A percentile compares a stretch with the other conserved stretches of the same genome.
Evolutionary conservation across 2,329 filamentous ascomycete species (phyloP).

Genomic region (Claviceps spartinae): DNA sequence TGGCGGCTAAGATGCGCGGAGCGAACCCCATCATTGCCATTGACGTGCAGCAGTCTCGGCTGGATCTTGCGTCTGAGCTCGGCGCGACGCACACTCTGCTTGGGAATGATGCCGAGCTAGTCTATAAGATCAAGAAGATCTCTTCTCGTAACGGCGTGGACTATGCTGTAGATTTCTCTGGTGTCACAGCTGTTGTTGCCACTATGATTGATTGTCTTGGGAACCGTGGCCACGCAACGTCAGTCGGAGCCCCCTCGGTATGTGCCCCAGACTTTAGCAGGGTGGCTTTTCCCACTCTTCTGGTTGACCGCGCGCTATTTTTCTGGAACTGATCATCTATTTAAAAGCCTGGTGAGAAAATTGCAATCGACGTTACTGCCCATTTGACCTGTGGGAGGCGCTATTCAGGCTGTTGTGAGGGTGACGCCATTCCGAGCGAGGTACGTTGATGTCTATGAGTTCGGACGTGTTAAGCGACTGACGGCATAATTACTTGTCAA

Average conservation of each 20-base stretch:
- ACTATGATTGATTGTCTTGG: conserved; percentile 33
- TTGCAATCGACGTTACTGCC: neutral
- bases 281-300: neutral
- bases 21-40: neutral
- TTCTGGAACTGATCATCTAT: neutral
- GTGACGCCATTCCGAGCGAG: conserved; percentile 1
- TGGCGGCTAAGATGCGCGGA: neutral
- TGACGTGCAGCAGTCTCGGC: neutral
- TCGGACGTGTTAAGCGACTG: too few species aligned
- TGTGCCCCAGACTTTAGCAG: neutral
- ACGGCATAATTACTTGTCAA: neutral
- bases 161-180: conserved; percentile 19
- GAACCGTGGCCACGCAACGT: conserved; percentile 2
- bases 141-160: conserved; percentile 13
- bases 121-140: conserved; percentile 11
- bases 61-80: neutral
- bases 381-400: neutral
- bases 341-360: neutral
- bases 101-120: neutral
- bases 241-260: neutral
- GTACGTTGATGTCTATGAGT: neutral
- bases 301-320: neutral
- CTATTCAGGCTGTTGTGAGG: conserved; percentile 2
- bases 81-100: neutral
- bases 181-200: conserved; percentile 24